Conservation (phyloP, 768 basidiomycete species). For the Macrocybe gigantea region DNA sequence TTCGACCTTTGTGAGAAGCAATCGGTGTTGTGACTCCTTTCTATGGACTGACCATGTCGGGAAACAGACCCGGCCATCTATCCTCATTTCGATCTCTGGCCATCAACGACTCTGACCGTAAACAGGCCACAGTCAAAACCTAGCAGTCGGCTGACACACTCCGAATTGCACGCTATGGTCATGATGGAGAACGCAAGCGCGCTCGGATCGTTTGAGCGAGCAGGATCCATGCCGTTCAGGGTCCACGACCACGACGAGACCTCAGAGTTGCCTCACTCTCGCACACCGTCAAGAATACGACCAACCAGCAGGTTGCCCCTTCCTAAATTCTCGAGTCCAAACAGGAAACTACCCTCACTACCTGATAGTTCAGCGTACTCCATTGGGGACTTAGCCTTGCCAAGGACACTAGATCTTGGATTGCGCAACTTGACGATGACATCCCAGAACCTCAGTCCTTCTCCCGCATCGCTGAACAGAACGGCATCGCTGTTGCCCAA, state of each 20-base stretch:
- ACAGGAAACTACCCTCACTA: slow-evolving; percentile 2
- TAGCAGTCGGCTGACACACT: slow-evolving; percentile 5
- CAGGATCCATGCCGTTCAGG: not conserved
- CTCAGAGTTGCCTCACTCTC: slow-evolving; percentile 2
- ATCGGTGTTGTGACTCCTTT: not conserved
- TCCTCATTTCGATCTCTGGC: slow-evolving; percentile 27
- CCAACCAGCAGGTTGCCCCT: slow-evolving; percentile 20
- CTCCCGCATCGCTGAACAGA: slow-evolving; percentile 1
- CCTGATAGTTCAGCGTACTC: not conserved
- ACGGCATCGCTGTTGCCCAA: slow-evolving; percentile 3
- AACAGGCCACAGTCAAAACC: not conserved
- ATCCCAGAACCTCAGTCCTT: not conserved
- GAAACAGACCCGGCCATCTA: slow-evolving; percentile 27
- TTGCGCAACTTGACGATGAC: no score
- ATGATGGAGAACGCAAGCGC: slow-evolving; percentile 4
- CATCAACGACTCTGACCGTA: slow-evolving; percentile 7
- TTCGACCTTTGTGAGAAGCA: slow-evolving; percentile 16
- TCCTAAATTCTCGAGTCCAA: slow-evolving; percentile 1
- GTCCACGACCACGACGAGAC: not conserved
- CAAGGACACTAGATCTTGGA: slow-evolving; percentile 4
- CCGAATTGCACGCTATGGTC: slow-evolving; percentile 8
- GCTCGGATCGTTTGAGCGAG: not conserved
- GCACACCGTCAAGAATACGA: not conserved
- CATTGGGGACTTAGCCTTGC: not conserved
- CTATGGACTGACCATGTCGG: slow-evolving; percentile 1